phyloP scores from a whole-genome alignment of 148 eudicot genomes.

The Linanthus parryae region DNA sequence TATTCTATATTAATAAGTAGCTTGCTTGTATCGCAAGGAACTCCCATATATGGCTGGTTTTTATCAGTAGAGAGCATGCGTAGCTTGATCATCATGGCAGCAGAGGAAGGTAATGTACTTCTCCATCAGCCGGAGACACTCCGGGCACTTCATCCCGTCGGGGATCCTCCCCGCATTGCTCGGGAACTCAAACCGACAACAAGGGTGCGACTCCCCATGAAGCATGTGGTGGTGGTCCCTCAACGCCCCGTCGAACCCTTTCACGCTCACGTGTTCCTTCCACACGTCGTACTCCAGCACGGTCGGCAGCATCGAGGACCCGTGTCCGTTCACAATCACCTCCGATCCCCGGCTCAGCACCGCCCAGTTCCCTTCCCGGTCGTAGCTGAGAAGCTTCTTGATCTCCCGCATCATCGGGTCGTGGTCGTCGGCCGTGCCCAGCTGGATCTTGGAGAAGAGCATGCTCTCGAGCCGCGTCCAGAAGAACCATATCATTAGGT shows the following conservation, averaged over 20 bases:
- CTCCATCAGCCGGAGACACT: conserved; percentile 40
- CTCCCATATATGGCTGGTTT: no score
- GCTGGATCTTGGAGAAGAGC: conserved; percentile 54
- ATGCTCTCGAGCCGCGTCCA: conserved; percentile 67
- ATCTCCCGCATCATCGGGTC: conserved; percentile 39
- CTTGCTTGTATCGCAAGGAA: not conserved
- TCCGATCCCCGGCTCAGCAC: conserved; percentile 35
- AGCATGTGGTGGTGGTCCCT: conserved; percentile 15
- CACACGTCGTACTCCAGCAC: conserved; percentile 20
- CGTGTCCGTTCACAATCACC: conserved; percentile 30
- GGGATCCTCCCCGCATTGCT: conserved; percentile 29
- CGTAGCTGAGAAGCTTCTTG: conserved; percentile 42
- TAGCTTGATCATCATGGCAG: conserved; percentile 30
- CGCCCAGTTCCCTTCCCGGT: conserved; percentile 48
- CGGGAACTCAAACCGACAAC: conserved; percentile 39
- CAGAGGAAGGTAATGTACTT: conserved; percentile 28
- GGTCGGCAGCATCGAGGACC: conserved; percentile 11
- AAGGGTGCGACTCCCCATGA: conserved; percentile 19
- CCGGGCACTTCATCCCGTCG: conserved; percentile 34
- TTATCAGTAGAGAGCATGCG: not conserved
- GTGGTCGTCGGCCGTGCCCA: conserved; percentile 20
- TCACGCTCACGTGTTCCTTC: conserved; percentile 20
- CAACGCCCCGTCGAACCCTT: conserved; percentile 25
- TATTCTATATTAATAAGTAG: no score
- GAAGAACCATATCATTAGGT: conserved; percentile 48